phyloP scores from a whole-genome alignment of 805 yeast genomes.

The Torulaspora indica region DNA sequence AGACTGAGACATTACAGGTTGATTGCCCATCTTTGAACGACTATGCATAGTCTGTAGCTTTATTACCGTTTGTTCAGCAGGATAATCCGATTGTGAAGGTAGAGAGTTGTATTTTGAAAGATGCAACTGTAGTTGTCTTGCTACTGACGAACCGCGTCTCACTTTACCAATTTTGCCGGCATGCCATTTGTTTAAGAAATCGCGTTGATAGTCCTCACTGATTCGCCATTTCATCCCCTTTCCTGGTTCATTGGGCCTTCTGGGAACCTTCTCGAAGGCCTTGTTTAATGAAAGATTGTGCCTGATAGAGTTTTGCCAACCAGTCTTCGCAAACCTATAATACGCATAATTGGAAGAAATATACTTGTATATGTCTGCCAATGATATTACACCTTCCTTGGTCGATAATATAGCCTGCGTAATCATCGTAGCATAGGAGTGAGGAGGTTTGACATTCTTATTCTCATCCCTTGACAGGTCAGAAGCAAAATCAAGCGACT shows the following conservation, averaged over 20 bases:
- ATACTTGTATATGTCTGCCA: constrained; percentile 91
- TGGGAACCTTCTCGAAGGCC: constrained; percentile 96
- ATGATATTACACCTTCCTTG: constrained; percentile 78
- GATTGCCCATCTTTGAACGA: neutral
- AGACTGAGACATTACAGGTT: constrained; percentile 9
- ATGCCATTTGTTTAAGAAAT: constrained; percentile 73
- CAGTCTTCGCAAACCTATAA: constrained; percentile 85
- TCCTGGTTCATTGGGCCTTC: constrained; percentile 94
- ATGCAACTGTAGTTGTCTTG: constrained; percentile 74
- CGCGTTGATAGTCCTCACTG: constrained; percentile 75
- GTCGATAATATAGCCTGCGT: constrained; percentile 93
- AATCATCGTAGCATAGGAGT: constrained; percentile 95
- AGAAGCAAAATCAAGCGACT: constrained; percentile 32
- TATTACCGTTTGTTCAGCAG: constrained; percentile 14
- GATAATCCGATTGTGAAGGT: constrained; percentile 36
- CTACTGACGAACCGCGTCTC: constrained; percentile 75
- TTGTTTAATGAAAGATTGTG: constrained; percentile 91
- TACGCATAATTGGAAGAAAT: constrained; percentile 83
- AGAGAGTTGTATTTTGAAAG: constrained; percentile 45
- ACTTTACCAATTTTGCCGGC: constrained; percentile 70
- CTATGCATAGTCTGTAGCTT: constrained; percentile 15
- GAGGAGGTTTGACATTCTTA: constrained; percentile 89
- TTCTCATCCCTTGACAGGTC: constrained; percentile 87
- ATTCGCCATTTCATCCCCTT: constrained; percentile 99
- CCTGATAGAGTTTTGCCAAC: constrained; percentile 98